A percentile compares a stretch with the other conserved stretches of the same genome.
These are phyloP conservation scores for Elsinoe ampelina DNA, from an alignment of 2,329 filamentous ascomycete species.

Conservation along the genomic window DNA sequence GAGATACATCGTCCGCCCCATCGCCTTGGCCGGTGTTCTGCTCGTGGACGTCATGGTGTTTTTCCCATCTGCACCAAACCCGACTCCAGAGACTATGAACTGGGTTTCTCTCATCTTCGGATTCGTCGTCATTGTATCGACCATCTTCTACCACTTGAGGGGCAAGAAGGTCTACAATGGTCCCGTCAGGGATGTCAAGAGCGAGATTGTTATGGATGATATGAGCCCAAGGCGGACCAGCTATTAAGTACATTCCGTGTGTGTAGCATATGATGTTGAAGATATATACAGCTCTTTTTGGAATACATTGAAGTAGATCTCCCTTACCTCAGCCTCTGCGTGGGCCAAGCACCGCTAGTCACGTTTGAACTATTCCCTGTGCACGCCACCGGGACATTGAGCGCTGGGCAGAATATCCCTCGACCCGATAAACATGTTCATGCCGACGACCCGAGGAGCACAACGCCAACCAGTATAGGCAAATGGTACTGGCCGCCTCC, in stretches of 20 bases:
- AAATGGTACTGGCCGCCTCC: too few species aligned
- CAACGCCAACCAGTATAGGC: too few species aligned
- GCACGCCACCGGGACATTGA: too few species aligned
- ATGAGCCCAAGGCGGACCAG: not conserved
- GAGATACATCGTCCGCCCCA: constrained; percentile 16
- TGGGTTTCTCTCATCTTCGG: constrained; percentile 24
- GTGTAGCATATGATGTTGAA: not conserved
- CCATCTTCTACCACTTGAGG: constrained; percentile 14
- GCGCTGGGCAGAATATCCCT: too few species aligned
- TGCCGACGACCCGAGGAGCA: too few species aligned
- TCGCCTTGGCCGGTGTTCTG: constrained; percentile 14
- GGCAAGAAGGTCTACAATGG: constrained; percentile 18
- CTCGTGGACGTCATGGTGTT: constrained; percentile 18
- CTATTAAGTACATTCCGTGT: not conserved
- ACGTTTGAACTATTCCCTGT: too few species aligned
- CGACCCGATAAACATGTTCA: too few species aligned
- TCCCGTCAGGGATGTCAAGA: constrained; percentile 15
- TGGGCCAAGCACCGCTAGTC: too few species aligned
- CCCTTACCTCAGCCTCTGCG: too few species aligned
- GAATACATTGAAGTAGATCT: too few species aligned
- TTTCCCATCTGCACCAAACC: constrained; percentile 18
- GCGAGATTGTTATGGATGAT: constrained; percentile 3
- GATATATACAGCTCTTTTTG: not conserved
- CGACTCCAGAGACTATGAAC: constrained; percentile 23
- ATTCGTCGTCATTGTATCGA: constrained; percentile 14